Conservation (phyloP, 140 eudicot species). For the Eryngium alpinum region DNA sequence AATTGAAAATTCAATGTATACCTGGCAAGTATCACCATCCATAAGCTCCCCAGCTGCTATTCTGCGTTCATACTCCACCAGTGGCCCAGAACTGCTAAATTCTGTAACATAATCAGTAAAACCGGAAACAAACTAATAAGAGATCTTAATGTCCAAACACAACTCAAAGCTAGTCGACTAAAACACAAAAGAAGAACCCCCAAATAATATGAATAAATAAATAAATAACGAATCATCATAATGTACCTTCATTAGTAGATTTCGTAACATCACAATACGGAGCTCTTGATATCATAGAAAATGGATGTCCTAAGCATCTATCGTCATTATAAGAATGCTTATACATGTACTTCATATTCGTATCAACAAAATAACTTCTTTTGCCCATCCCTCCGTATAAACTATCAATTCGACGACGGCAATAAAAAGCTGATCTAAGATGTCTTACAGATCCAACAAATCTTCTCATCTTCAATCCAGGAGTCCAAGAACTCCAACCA, state of each 20-base stretch:
- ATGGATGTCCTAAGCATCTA: conserved; percentile 28
- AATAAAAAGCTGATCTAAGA: conserved; percentile 18
- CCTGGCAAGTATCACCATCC: conserved; percentile 91
- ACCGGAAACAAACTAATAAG: background rate
- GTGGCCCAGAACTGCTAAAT: conserved; percentile 56
- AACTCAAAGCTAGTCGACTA: background rate
- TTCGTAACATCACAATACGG: conserved; percentile 41
- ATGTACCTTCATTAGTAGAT: conserved; percentile 42
- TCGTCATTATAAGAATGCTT: conserved; percentile 15
- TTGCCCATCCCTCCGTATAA: conserved; percentile 13
- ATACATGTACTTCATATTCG: conserved; percentile 19
- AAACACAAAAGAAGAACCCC: background rate
- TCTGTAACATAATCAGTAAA: conserved; percentile 32
- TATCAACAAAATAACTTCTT: conserved; percentile 13
- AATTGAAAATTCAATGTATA: conserved; percentile 15
- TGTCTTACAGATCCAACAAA: conserved; percentile 8
- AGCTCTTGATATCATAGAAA: conserved; percentile 34
- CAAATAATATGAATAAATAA: background rate
- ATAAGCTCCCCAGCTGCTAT: conserved; percentile 78
- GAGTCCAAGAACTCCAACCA: conserved; percentile 2
- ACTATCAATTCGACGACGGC: conserved; percentile 11
- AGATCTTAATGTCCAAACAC: background rate
- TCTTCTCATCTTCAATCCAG: conserved; percentile 44
- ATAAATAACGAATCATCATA: background rate
- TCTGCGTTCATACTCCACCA: conserved; percentile 87